A percentile compares a stretch with the other conserved stretches of the same genome.
These are phyloP conservation scores for Hanseniaspora uvarum DNA, from an alignment of 1,139 yeast species.

Conservation along the genomic window DNA sequence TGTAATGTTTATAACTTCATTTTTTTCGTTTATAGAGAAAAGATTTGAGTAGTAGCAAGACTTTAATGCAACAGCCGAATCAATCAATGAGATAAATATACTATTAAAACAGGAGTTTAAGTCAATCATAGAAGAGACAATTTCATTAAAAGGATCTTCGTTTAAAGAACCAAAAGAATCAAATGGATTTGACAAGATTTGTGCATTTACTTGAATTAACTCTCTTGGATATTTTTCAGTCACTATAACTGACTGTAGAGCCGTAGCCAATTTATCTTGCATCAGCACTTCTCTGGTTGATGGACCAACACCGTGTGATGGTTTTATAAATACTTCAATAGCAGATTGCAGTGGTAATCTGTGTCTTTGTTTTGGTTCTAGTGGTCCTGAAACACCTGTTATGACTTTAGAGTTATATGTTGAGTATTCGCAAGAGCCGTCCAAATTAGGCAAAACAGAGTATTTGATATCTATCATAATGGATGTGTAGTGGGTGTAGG, in stretches of 20 bases:
- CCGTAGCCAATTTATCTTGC: constrained; percentile 58
- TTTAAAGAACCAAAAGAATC: constrained; percentile 37
- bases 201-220: constrained; percentile 77
- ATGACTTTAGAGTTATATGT: constrained; percentile 48
- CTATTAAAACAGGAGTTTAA: constrained; percentile 65
- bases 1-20: constrained; percentile 40
- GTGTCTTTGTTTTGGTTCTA: constrained; percentile 74
- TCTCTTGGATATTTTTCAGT: constrained; percentile 72
- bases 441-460: constrained; percentile 37
- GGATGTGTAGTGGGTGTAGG: not conserved
- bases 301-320: constrained; percentile 58
- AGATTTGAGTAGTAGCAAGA: constrained; percentile 51
- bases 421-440: constrained; percentile 64
- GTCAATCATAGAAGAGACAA: constrained; percentile 41
- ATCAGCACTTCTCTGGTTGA: constrained; percentile 65
- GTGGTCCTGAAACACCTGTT: constrained; percentile 80
- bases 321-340: constrained; percentile 70
- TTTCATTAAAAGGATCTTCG: constrained; percentile 10
- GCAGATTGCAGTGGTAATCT: constrained; percentile 74
- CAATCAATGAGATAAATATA: constrained; percentile 59
- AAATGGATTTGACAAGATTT: constrained; percentile 43
- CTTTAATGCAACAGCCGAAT: constrained; percentile 64
- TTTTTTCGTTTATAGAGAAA: constrained; percentile 34
- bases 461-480: constrained; percentile 8
- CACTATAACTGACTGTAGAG: constrained; percentile 52